These are phyloP conservation scores for Neocucurbitaria cava DNA, from an alignment of 2,329 filamentous ascomycete species.

Conservation along the genomic window DNA sequence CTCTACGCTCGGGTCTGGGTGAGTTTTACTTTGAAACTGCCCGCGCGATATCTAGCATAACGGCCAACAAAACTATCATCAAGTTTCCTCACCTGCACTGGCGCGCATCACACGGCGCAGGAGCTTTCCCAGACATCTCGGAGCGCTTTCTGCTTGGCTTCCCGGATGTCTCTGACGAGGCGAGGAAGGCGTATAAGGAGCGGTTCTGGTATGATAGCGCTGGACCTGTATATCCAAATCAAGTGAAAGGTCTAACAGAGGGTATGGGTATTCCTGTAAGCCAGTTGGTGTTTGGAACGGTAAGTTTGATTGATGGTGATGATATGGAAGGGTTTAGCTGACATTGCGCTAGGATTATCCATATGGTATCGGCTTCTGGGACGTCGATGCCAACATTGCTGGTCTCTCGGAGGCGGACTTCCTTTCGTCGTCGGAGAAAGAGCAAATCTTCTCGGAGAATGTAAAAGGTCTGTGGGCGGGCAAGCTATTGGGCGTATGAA, in stretches of 20 bases:
- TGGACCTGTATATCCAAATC: slow-evolving; percentile 46
- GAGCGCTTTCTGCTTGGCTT: slow-evolving; percentile 46
- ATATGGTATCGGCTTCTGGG: slow-evolving; percentile 48
- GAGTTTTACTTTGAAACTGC: slow-evolving; percentile 50
- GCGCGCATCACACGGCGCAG: slow-evolving; percentile 45
- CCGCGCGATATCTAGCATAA: slow-evolving; percentile 43
- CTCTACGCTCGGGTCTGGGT: slow-evolving; percentile 42
- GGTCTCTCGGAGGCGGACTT: slow-evolving; percentile 35
- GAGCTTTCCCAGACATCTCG: slow-evolving; percentile 46
- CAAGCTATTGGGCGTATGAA: slow-evolving; percentile 18
- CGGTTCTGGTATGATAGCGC: slow-evolving; percentile 50
- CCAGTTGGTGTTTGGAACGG: slow-evolving; percentile 48
- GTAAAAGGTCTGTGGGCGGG: slow-evolving; percentile 34
- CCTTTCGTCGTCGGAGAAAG: slow-evolving; percentile 30
- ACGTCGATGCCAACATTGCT: slow-evolving; percentile 41
- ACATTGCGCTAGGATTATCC: slow-evolving; percentile 38
- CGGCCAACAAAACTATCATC: slow-evolving; percentile 34
- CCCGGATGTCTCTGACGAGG: slow-evolving; percentile 28
- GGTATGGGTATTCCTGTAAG: slow-evolving; percentile 37
- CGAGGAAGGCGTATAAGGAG: slow-evolving; percentile 36
- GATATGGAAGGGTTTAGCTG: background rate
- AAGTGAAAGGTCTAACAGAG: slow-evolving; percentile 45
- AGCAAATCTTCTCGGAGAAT: slow-evolving; percentile 37
- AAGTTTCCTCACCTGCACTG: slow-evolving; percentile 42
- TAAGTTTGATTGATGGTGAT: slow-evolving; percentile 20